phyloP scores from a whole-genome alignment of 2,329 filamentous ascomycete genomes.

The Oidium heveae region DNA sequence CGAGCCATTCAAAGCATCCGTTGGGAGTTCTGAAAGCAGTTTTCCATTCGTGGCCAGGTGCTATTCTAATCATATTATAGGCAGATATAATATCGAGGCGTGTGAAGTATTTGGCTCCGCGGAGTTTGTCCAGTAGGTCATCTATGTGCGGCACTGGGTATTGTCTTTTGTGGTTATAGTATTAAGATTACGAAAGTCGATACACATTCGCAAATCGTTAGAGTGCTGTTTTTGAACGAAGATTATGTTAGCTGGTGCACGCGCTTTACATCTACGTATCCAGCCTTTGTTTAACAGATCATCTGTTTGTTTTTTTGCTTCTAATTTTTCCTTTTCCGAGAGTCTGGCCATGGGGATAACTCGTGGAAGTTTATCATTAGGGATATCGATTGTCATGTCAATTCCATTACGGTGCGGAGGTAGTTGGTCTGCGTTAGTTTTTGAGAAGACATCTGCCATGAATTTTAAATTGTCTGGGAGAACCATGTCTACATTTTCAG shows the following conservation, averaged over 20 bases:
- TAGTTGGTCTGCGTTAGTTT: not conserved
- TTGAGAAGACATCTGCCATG: not conserved
- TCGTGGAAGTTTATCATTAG: not conserved
- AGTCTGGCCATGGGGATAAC: not conserved
- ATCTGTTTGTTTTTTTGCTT: not conserved
- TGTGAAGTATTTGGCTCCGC: not conserved
- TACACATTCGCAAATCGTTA: not conserved
- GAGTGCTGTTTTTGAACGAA: not conserved
- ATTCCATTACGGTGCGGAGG: not conserved
- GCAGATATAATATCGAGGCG: not conserved
- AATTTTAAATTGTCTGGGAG: too few relatives aligned
- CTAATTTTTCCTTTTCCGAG: not conserved
- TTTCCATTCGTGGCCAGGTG: not conserved
- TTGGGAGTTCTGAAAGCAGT: not conserved
- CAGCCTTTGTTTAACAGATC: not conserved
- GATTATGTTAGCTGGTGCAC: not conserved
- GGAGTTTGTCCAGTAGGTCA: not conserved
- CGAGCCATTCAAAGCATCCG: not conserved
- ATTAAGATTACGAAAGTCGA: not conserved
- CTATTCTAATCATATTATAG: constrained; percentile 1
- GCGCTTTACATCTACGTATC: not conserved
- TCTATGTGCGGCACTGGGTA: constrained; percentile 1
- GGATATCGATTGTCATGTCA: not conserved
- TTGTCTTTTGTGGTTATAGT: not conserved
- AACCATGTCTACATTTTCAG: not conserved